phyloP scores from a whole-genome alignment of 768 basidiomycete genomes.

The Leccinum disarticulatum region DNA sequence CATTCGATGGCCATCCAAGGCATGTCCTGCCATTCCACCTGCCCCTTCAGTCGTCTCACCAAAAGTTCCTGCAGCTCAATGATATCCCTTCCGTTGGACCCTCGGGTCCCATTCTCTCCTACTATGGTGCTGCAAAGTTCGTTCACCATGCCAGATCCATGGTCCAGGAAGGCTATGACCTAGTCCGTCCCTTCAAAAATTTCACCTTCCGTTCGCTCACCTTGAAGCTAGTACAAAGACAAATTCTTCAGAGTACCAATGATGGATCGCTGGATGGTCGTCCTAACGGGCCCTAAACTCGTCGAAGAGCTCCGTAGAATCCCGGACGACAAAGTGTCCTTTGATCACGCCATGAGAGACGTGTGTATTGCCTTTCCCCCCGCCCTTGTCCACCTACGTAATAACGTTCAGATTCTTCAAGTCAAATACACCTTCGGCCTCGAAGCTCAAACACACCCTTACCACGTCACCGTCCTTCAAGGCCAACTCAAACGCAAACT shows the following conservation, averaged over 20 bases:
- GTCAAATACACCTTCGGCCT: slow-evolving; percentile 39
- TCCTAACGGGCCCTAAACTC: slow-evolving; percentile 41
- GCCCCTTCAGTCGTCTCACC: not conserved
- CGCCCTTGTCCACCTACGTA: slow-evolving; percentile 17
- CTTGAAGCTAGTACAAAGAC: slow-evolving; percentile 28
- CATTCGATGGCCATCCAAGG: slow-evolving; percentile 34
- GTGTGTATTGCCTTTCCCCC: slow-evolving; percentile 28
- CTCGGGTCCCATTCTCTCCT: slow-evolving; percentile 35
- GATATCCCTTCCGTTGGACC: slow-evolving; percentile 38
- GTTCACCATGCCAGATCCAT: slow-evolving; percentile 32
- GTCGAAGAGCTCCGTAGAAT: slow-evolving; percentile 52
- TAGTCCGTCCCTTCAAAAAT: slow-evolving; percentile 21
- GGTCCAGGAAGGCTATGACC: slow-evolving; percentile 38
- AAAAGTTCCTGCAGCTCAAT: slow-evolving; percentile 21
- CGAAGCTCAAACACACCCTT: slow-evolving; percentile 33
- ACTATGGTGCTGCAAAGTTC: slow-evolving; percentile 32
- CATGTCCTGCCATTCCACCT: slow-evolving; percentile 2
- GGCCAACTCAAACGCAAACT: slow-evolving; percentile 36
- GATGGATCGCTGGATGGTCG: slow-evolving; percentile 45
- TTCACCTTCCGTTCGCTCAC: slow-evolving; percentile 15
- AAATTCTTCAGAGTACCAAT: slow-evolving; percentile 44
- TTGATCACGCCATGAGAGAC: slow-evolving; percentile 38
- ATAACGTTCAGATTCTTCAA: slow-evolving; percentile 34
- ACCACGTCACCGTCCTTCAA: slow-evolving; percentile 36
- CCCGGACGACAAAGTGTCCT: slow-evolving; percentile 47